Evolutionary conservation across 2,329 filamentous ascomycete species (phyloP).

Genomic region (Colletotrichum chrysophilum): DNA sequence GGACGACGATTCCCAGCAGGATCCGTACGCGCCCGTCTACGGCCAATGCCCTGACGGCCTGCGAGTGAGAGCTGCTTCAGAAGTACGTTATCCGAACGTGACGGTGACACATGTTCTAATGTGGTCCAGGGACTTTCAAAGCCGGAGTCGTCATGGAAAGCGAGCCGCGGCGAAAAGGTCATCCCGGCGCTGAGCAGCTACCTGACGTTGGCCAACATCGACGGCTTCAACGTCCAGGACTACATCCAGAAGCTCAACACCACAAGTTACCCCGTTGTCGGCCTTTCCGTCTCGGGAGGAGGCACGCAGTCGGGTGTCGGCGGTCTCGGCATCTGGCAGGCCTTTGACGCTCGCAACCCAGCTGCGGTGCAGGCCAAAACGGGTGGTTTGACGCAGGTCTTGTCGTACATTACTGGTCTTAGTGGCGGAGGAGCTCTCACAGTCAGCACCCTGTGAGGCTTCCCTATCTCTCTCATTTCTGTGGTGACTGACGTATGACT

Average conservation of each 20-base stretch:
- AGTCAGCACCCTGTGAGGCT: slow-evolving; percentile 25
- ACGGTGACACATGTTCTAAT: not conserved
- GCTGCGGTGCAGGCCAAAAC: slow-evolving; percentile 22
- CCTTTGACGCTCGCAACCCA: slow-evolving; percentile 29
- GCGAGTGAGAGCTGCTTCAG: not conserved
- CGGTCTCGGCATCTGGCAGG: slow-evolving; percentile 31
- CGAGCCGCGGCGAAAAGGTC: slow-evolving; percentile 23
- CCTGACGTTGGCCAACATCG: slow-evolving; percentile 26
- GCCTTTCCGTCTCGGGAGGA: slow-evolving; percentile 30
- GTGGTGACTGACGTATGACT: not conserved
- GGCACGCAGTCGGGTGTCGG: slow-evolving; percentile 33
- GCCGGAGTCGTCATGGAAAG: slow-evolving; percentile 26
- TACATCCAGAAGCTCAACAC: slow-evolving; percentile 27
- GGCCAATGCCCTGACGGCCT: slow-evolving; percentile 2
- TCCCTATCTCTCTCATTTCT: not conserved
- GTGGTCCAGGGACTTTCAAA: slow-evolving; percentile 25
- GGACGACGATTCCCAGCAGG: not conserved
- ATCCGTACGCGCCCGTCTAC: slow-evolving; percentile 16
- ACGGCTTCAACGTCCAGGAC: slow-evolving; percentile 23
- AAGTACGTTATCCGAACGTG: not conserved
- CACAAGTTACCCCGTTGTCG: slow-evolving; percentile 25
- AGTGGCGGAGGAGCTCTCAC: slow-evolving; percentile 32
- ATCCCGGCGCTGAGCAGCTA: slow-evolving; percentile 26
- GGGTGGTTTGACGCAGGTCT: slow-evolving; percentile 28
- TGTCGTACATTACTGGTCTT: slow-evolving; percentile 30